Percentiles rank a stretch among this genome's conserved stretches.
phyloP scores from a whole-genome alignment of 1,139 yeast genomes.

The Ashbya aceris region DNA sequence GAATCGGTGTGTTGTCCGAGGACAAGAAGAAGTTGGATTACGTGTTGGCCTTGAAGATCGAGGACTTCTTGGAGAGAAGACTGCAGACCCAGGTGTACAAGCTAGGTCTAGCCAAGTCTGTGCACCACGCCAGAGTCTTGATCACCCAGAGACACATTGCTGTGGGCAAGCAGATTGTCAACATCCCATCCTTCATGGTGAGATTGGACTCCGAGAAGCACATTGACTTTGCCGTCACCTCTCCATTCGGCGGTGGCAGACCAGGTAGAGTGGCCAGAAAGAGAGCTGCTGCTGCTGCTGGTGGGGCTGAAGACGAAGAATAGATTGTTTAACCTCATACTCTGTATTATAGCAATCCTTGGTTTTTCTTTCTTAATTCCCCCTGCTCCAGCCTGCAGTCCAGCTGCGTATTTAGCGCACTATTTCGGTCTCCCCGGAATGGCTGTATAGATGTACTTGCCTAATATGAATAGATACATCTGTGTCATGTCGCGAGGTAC shows the following conservation, averaged over 20 bases:
- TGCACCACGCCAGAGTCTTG: conserved; percentile 99
- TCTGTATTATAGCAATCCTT: conserved; percentile 1
- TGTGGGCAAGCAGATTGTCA: conserved; percentile 99
- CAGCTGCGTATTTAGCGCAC: too few relatives aligned
- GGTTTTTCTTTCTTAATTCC: conserved; percentile 2
- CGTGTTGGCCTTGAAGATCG: conserved; percentile 95
- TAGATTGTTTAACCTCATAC: conserved; percentile 16
- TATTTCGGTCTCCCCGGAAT: too few relatives aligned
- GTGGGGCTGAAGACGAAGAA: conserved; percentile 57
- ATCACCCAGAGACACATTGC: conserved; percentile 99
- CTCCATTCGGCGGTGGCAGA: conserved; percentile 99
- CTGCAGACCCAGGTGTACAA: conserved; percentile 99
- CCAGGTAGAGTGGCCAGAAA: conserved; percentile 99
- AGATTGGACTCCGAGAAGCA: conserved; percentile 99
- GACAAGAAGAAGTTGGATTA: conserved; percentile 99
- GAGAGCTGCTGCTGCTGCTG: conserved; percentile 61
- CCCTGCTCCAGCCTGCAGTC: too few relatives aligned
- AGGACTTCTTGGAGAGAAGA: conserved; percentile 99
- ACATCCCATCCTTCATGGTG: conserved; percentile 98
- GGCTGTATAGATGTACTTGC: too few relatives aligned
- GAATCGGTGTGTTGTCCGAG: conserved; percentile 98
- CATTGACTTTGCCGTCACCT: conserved; percentile 97
- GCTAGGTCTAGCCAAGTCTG: conserved; percentile 98
- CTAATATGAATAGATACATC: too few relatives aligned
- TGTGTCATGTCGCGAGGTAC: too few relatives aligned